Conservation (phyloP, 2,329 filamentous ascomycete species). For the Phaeosphaeria sp. region DNA sequence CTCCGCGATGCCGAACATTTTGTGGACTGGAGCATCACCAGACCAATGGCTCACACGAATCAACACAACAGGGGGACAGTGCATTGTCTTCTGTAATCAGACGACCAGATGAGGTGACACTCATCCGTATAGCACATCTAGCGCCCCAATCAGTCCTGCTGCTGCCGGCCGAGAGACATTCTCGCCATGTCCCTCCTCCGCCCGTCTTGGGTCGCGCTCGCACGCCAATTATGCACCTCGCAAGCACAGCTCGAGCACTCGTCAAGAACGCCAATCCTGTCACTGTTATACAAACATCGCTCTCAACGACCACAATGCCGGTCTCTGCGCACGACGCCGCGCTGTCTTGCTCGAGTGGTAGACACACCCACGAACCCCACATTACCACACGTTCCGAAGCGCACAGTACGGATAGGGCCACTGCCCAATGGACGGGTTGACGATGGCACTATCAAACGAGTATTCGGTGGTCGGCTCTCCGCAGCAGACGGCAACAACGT, state of each 20-base stretch:
- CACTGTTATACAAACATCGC: conserved; percentile 23
- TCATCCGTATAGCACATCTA: not conserved
- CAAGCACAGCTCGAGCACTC: conserved; percentile 22
- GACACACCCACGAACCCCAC: conserved; percentile 30
- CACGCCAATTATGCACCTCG: conserved; percentile 36
- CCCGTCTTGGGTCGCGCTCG: conserved; percentile 33
- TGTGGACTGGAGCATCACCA: not conserved
- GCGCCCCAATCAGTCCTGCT: not conserved
- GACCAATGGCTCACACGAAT: not conserved
- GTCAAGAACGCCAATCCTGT: conserved; percentile 27
- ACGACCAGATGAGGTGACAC: conserved; percentile 5
- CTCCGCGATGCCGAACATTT: conserved; percentile 3
- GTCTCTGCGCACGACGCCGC: conserved; percentile 31
- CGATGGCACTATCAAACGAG: conserved; percentile 28
- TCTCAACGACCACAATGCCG: conserved; percentile 24
- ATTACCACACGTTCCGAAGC: conserved; percentile 30
- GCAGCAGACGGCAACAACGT: conserved; percentile 43
- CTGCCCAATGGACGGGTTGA: conserved; percentile 37
- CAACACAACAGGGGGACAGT: not conserved
- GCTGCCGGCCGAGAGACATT: not conserved
- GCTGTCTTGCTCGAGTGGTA: conserved; percentile 31
- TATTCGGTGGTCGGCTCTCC: conserved; percentile 43
- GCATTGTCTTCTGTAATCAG: not conserved
- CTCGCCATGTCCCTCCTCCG: conserved; percentile 39
- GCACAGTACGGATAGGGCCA: conserved; percentile 41